Evolutionary conservation across 768 basidiomycete species (phyloP).

Genomic region (Podaxis mareebaensis): DNA sequence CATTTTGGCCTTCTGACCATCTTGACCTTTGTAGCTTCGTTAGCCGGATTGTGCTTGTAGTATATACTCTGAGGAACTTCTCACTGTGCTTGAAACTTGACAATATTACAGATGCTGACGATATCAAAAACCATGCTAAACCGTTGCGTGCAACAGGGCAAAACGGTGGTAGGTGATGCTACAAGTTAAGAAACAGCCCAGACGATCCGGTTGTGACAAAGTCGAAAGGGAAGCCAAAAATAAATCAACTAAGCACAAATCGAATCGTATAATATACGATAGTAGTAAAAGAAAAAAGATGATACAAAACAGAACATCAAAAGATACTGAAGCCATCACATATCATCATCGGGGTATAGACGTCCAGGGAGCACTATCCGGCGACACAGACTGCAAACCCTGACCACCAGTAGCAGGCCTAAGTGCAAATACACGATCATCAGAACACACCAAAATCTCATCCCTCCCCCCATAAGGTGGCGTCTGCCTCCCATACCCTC

Average conservation of each 20-base stretch:
- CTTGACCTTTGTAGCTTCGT: not conserved
- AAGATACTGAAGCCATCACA: not conserved
- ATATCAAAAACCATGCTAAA: not conserved
- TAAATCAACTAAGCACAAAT: not conserved
- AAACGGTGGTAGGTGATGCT: not conserved
- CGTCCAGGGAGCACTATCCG: conserved; percentile 46
- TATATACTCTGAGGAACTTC: not conserved
- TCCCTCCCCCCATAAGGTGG: conserved; percentile 61
- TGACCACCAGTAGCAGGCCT: conserved; percentile 43
- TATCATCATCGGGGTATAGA: conserved; percentile 38
- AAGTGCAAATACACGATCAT: conserved; percentile 79
- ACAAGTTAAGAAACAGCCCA: not conserved
- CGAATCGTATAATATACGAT: conserved; percentile 1
- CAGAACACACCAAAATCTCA: conserved; percentile 89
- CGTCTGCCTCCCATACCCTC: conserved; percentile 19
- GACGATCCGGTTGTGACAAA: not conserved
- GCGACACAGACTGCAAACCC: conserved; percentile 32
- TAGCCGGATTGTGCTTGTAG: not conserved
- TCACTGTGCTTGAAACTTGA: not conserved
- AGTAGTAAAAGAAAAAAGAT: not conserved
- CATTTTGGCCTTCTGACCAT: not conserved
- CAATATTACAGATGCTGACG: not conserved
- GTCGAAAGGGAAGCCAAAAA: not conserved
- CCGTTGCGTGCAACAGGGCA: not conserved
- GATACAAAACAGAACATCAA: not conserved